These are phyloP conservation scores for Psophocarpus tetragonolobus DNA, from an alignment of 306 rosid species.

Conservation along the genomic window DNA sequence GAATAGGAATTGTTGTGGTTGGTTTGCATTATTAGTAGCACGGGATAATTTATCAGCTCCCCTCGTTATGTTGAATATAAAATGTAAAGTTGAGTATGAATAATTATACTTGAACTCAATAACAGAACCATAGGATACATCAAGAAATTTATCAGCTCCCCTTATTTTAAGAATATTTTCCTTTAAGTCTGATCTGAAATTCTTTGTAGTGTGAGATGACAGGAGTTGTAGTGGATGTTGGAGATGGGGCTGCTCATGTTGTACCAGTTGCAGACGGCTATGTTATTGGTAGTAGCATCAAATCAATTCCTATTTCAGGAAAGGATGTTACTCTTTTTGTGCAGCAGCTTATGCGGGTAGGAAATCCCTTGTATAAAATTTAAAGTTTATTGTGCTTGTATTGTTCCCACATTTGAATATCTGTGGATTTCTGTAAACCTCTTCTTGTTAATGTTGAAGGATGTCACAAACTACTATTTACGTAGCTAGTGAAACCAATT, in stretches of 20 bases:
- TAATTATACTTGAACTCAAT: background rate
- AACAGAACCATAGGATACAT: background rate
- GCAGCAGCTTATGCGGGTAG: constrained; percentile 98
- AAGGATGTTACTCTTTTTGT: constrained; percentile 91
- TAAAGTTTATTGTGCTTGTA: constrained; percentile 1
- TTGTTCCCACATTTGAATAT: constrained; percentile 13
- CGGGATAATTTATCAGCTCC: background rate
- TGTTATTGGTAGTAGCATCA: constrained; percentile 98
- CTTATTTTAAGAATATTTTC: background rate
- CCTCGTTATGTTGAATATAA: background rate
- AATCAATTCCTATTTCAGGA: constrained; percentile 90
- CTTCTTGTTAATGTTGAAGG: background rate
- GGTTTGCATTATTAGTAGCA: background rate
- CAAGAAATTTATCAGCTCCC: background rate
- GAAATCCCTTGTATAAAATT: constrained; percentile 29
- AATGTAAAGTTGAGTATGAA: constrained; percentile 16
- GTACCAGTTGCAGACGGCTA: constrained; percentile 99
- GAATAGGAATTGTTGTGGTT: background rate
- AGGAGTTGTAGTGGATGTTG: constrained; percentile 97
- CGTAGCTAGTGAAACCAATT: constrained; percentile 8
- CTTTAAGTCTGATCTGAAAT: constrained; percentile 52
- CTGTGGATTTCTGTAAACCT: background rate
- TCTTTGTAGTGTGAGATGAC: constrained; percentile 98
- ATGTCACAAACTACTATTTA: constrained; percentile 6
- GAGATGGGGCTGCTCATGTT: constrained; percentile 95